phyloP scores from a whole-genome alignment of 1,284 basidiomycete genomes.

The Takashimella koratensis region DNA sequence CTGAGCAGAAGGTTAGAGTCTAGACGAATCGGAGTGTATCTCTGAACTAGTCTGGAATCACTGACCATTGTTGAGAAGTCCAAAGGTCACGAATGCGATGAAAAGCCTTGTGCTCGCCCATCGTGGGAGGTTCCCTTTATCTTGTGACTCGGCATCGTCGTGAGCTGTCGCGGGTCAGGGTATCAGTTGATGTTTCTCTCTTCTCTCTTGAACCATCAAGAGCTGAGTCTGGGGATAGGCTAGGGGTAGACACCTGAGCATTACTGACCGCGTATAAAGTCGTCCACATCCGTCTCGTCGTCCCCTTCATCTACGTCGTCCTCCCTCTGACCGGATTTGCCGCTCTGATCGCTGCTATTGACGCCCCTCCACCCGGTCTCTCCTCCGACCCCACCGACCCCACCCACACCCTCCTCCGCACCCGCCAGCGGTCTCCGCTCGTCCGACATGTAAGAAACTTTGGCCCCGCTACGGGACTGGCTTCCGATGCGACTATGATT shows the following conservation, averaged over 20 bases:
- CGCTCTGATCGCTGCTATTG: not conserved
- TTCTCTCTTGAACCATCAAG: no score
- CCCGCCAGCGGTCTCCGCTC: no score
- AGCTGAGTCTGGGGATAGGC: no score
- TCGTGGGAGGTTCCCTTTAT: not conserved
- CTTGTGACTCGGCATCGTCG: conserved; percentile 1
- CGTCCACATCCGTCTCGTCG: conserved; percentile 6
- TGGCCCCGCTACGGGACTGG: no score
- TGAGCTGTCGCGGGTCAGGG: conserved; percentile 10
- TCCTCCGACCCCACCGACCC: conserved; percentile 1
- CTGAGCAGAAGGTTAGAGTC: conserved; percentile 47
- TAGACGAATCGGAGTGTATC: not conserved
- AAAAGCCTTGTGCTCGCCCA: conserved; percentile 27
- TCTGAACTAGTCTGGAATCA: no score
- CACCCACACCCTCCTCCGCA: no score
- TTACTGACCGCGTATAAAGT: conserved; percentile 3
- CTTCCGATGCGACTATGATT: no score
- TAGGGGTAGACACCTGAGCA: no score
- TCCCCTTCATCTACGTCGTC: conserved; percentile 7
- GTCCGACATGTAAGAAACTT: no score
- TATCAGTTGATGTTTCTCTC: no score
- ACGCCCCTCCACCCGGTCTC: not conserved
- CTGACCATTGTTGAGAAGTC: conserved; percentile 48
- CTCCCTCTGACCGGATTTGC: conserved; percentile 1
- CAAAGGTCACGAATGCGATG: conserved; percentile 44